Evolutionary conservation across 2,329 filamentous ascomycete species (phyloP), one percentile per base, ranked within the genome.

Genomic region (Fusarium papillatum): DNA sequence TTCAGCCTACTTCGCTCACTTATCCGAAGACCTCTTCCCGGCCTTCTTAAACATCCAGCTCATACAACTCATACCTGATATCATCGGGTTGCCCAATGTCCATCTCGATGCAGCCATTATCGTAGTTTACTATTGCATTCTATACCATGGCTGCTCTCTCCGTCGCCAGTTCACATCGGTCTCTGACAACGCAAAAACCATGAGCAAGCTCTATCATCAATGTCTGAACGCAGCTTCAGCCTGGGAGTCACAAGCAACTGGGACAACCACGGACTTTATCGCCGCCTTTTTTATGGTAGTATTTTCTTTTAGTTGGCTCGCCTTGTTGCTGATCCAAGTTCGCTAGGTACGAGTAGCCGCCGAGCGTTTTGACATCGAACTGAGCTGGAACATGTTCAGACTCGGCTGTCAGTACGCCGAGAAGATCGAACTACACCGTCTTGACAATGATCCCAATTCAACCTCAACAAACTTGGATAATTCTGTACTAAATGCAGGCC

Each of bases 331-430:
- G 5, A 61, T 38, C 7, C 19, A 34, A 34, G 19, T 41, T 17
- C 11, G 16, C 34, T 10, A 61, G 57, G 34, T 39, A 16, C 31
- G 57, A 24, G 22, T 61, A 24, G 57, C 57, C 19, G 57, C 57
- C 14, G 57, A 61, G 16, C 34, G 57, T 41, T 61, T 61, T 17
- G 36, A 61, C 29, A 36, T 26, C 5, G 57, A 61, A n/a, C 57
- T 61, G n/a, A 61, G 57, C 57, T 41, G 36, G 57, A 24, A 61
- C 22, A 61, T 61, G 57, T 61, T 61, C 57, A 61, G 14, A 36
- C 57, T 22, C 13, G 57, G 31, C 13, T 61, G 57, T 8, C 57
- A 26, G 22, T 61, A 61, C 17, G 57, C 57, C 14, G 57, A 61
- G 36, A 61, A 22, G 5, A 61, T 61, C n/a, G 22, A 39, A 19